Conservation (phyloP, 2,329 filamentous ascomycete species). For the Davidsoniella australis region DNA sequence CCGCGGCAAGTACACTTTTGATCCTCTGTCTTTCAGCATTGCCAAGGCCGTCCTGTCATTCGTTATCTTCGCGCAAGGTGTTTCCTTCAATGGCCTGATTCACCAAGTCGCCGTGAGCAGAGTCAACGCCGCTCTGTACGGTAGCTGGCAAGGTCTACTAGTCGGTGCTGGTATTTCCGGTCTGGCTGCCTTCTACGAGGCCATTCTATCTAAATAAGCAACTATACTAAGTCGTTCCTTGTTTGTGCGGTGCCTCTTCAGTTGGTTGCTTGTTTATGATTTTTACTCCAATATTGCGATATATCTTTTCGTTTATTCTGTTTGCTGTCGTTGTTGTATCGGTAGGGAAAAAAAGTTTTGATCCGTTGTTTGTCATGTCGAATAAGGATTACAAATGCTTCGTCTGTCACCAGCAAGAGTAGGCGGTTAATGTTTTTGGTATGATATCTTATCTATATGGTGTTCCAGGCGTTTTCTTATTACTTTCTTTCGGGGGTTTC, state of each 20-base stretch:
- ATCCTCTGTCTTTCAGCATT: slow-evolving; percentile 82
- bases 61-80: slow-evolving; percentile 57
- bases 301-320: neutral
- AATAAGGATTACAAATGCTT: too few relatives aligned
- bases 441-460: too few relatives aligned
- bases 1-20: slow-evolving; percentile 44
- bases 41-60: slow-evolving; percentile 70
- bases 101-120: slow-evolving; percentile 40
- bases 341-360: neutral
- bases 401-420: too few relatives aligned
- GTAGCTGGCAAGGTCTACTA: slow-evolving; percentile 53
- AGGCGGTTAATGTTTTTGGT: too few relatives aligned
- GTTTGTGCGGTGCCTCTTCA: neutral
- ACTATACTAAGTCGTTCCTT: neutral
- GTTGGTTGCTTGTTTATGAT: neutral
- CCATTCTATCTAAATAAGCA: slow-evolving; percentile 50
- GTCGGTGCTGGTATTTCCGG: slow-evolving; percentile 52
- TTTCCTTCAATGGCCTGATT: slow-evolving; percentile 45
- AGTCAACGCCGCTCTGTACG: slow-evolving; percentile 51
- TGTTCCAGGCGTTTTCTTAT: too few relatives aligned
- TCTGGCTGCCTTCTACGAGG: slow-evolving; percentile 59
- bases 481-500: too few relatives aligned
- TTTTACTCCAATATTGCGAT: neutral
- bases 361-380: too few relatives aligned
- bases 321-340: neutral